These are phyloP conservation scores for Alternaria hordeiaustralica DNA, from an alignment of 2,329 filamentous ascomycete species.

Conservation along the genomic window DNA sequence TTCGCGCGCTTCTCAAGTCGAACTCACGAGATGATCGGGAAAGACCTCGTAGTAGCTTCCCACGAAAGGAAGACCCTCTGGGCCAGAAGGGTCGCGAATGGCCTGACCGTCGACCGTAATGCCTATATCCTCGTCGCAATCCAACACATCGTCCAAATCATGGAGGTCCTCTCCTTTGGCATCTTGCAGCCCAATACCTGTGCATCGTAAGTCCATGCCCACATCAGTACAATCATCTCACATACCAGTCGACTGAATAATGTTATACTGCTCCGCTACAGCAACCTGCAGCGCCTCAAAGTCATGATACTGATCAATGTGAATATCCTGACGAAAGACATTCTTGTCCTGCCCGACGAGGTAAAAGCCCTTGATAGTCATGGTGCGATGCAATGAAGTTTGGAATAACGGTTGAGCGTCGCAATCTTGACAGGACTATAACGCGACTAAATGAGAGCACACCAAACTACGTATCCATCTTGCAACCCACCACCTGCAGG, in stretches of 20 bases:
- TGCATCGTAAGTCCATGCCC: not conserved
- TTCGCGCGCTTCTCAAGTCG: not conserved
- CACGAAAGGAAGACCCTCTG: slow-evolving; percentile 17
- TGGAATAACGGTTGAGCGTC: not conserved
- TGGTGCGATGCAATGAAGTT: not conserved
- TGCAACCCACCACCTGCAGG: slow-evolving; percentile 1
- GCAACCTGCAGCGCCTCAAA: slow-evolving; percentile 21
- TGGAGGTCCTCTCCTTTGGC: slow-evolving; percentile 12
- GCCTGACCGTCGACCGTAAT: slow-evolving; percentile 17
- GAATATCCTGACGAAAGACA: slow-evolving; percentile 21
- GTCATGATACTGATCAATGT: slow-evolving; percentile 22
- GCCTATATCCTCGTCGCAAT: slow-evolving; percentile 19
- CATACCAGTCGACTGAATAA: slow-evolving; percentile 15
- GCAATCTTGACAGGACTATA: not conserved
- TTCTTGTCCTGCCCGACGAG: slow-evolving; percentile 20
- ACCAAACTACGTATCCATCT: slow-evolving; percentile 1
- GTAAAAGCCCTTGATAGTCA: slow-evolving; percentile 25
- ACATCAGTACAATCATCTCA: not conserved
- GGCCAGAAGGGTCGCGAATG: slow-evolving; percentile 16
- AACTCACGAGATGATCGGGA: slow-evolving; percentile 20
- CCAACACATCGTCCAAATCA: slow-evolving; percentile 18
- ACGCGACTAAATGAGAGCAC: not conserved
- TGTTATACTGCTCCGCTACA: slow-evolving; percentile 23
- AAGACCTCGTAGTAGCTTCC: slow-evolving; percentile 23
- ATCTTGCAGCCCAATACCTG: slow-evolving; percentile 20